Percentiles rank a stretch among this genome's conserved stretches.
These are phyloP conservation scores for Apiospora pterosperma DNA, from an alignment of 2,329 filamentous ascomycete species.

Conservation along the genomic window DNA sequence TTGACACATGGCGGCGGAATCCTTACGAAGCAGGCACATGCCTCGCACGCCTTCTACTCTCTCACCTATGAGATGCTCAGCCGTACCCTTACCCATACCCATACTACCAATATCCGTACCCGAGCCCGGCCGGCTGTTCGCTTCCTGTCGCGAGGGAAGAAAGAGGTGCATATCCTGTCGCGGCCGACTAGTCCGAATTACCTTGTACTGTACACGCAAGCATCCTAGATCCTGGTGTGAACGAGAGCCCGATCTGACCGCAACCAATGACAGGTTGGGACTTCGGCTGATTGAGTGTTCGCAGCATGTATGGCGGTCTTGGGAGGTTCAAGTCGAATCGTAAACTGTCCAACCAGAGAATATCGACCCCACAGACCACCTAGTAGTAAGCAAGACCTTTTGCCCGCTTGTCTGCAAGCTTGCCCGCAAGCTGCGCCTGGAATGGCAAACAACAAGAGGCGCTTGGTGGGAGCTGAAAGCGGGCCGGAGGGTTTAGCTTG, in stretches of 20 bases:
- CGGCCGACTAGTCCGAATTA: neutral
- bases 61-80: neutral
- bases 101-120: neutral
- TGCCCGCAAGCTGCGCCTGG: too few species aligned
- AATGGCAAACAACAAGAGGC: neutral
- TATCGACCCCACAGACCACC: conserved; percentile 8
- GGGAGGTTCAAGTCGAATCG: conserved; percentile 4
- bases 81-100: neutral
- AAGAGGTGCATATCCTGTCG: neutral
- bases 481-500: neutral
- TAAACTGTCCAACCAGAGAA: conserved; percentile 14
- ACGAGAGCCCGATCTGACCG: neutral
- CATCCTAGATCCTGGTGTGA: neutral
- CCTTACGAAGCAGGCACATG: neutral
- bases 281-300: neutral
- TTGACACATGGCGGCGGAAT: neutral
- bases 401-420: neutral
- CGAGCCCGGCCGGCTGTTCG: neutral
- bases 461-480: neutral
- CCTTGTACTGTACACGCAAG: neutral
- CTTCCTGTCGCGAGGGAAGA: neutral
- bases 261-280: conserved; percentile 8
- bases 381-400: too few species aligned
- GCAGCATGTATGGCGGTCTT: neutral
- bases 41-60: neutral